phyloP scores from a whole-genome alignment of 331 rosid genomes.

The Quercus tomentella region DNA sequence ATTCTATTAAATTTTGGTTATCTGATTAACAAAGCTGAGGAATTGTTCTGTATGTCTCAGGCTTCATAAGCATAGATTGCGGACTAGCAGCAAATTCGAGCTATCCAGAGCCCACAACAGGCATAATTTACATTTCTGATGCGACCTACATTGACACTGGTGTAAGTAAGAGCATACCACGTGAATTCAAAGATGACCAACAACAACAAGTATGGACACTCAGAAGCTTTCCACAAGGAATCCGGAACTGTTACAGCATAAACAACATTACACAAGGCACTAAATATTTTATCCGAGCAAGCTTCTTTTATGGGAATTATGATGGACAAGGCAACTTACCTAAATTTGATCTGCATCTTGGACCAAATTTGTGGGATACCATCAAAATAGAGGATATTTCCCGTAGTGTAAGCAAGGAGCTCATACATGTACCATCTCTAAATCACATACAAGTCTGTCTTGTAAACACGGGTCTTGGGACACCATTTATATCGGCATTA shows the following conservation, averaged over 20 bases:
- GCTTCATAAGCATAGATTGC: conserved; percentile 49
- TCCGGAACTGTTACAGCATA: conserved; percentile 38
- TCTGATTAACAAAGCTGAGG: too few relatives aligned
- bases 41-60: conserved; percentile 12
- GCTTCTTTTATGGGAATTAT: conserved; percentile 35
- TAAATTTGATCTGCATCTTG: conserved; percentile 34
- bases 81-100: conserved; percentile 26
- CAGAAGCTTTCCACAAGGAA: conserved; percentile 54
- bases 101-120: conserved; percentile 21
- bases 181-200: not conserved
- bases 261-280: conserved; percentile 13
- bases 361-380: conserved; percentile 40
- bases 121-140: conserved; percentile 40
- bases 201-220: conserved; percentile 13
- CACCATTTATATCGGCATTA: conserved; percentile 49
- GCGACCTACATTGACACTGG: conserved; percentile 35
- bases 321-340: conserved; percentile 27
- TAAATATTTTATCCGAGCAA: conserved; percentile 29
- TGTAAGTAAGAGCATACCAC: conserved; percentile 9
- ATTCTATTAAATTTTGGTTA: too few relatives aligned
- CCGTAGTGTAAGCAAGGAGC: conserved; percentile 19
- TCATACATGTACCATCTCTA: conserved; percentile 27
- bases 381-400: not conserved
- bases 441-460: conserved; percentile 38
- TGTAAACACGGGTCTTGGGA: conserved; percentile 18